Evolutionary conservation across 306 rosid species (phyloP).

Genomic region (Sindora glabra): DNA sequence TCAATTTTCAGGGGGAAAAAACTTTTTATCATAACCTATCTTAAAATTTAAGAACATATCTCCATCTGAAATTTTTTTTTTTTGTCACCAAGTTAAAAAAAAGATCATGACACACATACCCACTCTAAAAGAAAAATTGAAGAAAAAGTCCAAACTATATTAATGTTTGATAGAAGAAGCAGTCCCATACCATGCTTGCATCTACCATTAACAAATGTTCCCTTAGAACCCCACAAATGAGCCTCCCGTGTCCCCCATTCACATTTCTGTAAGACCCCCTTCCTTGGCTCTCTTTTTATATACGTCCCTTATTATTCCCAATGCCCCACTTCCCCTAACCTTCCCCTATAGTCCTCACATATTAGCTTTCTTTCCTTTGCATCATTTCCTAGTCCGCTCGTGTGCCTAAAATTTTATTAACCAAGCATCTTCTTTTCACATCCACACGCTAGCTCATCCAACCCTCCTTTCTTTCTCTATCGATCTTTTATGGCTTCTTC

Average conservation of each 20-base stretch:
- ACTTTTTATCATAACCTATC: too few species aligned
- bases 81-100: too few species aligned
- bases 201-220: constrained; percentile 54
- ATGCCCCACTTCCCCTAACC: constrained; percentile 35
- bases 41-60: too few species aligned
- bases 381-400: constrained; percentile 74
- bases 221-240: constrained; percentile 55
- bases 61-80: too few species aligned
- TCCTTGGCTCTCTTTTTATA: too few species aligned
- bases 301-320: constrained; percentile 36
- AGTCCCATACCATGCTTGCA: constrained; percentile 25
- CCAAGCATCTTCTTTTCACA: background rate
- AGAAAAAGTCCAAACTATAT: background rate
- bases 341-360: constrained; percentile 13
- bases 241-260: constrained; percentile 57
- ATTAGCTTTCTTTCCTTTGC: too few species aligned
- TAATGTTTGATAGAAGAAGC: constrained; percentile 2
- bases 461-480: background rate
- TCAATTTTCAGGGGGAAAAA: too few species aligned
- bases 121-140: background rate
- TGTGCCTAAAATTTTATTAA: constrained; percentile 46
- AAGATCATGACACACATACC: too few species aligned
- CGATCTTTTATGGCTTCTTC: constrained; percentile 27
- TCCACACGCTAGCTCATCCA: background rate
- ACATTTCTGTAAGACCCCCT: too few species aligned